Conservation (phyloP, 768 basidiomycete genomes). For the Suillus fuscotomentosus region DNA sequence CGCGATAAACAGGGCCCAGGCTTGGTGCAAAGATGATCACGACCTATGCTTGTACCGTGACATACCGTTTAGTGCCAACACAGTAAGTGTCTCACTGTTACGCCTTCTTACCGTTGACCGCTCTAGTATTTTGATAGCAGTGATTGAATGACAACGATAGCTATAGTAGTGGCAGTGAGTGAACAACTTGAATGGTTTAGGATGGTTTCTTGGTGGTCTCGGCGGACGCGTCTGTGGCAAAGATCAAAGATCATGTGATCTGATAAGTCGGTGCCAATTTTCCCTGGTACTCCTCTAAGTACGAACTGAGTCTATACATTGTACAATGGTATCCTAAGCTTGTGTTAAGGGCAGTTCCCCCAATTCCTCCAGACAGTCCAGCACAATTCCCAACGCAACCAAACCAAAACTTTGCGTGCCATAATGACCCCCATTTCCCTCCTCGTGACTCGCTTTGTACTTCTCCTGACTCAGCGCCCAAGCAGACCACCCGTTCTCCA, state of each 20-base stretch:
- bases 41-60: background rate
- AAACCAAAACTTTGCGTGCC: slow-evolving; percentile 69
- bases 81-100: too few relatives aligned
- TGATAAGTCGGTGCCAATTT: background rate
- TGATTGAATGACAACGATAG: background rate
- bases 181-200: background rate
- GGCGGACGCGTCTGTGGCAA: too few relatives aligned
- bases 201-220: background rate
- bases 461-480: slow-evolving; percentile 57
- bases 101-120: background rate
- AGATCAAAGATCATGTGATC: background rate
- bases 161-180: background rate
- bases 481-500: slow-evolving; percentile 60
- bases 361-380: slow-evolving; percentile 54
- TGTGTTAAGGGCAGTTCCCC: background rate
- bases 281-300: background rate
- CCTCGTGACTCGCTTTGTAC: slow-evolving; percentile 31
- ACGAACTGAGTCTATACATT: background rate
- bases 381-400: slow-evolving; percentile 56
- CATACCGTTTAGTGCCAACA: background rate
- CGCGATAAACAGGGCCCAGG: background rate
- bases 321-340: background rate
- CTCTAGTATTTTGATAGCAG: background rate
- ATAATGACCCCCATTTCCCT: slow-evolving; percentile 36
- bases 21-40: background rate